Evolutionary conservation across 352 stramenopile species (phyloP).

Genomic region (Phytopythium mirpurense): DNA sequence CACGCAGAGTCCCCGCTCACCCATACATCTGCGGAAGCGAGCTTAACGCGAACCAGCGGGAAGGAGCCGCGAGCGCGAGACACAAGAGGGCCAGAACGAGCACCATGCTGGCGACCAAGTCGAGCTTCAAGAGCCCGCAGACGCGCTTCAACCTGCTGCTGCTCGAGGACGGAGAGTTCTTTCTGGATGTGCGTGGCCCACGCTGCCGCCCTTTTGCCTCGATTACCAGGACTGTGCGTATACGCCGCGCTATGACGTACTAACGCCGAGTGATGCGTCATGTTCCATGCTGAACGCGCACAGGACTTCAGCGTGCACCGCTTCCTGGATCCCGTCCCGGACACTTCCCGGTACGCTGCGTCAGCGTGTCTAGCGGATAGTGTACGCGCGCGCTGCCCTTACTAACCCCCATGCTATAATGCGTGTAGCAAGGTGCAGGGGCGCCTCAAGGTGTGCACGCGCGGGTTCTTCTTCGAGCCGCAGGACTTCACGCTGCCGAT

Average conservation of each 20-base stretch:
- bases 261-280: too few species aligned
- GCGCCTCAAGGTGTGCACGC: conserved; percentile 80
- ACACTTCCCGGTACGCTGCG: conserved; percentile 19
- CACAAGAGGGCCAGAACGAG: background rate
- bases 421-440: conserved; percentile 44
- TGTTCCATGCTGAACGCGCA: too few species aligned
- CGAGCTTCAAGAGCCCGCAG: conserved; percentile 32
- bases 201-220: too few species aligned
- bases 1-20: too few species aligned
- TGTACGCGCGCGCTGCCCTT: too few species aligned
- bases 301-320: conserved; percentile 66
- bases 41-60: background rate
- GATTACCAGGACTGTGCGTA: too few species aligned
- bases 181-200: conserved; percentile 59
- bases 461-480: conserved; percentile 86
- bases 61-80: too few species aligned
- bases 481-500: conserved; percentile 63
- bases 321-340: conserved; percentile 60
- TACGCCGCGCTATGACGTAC: background rate
- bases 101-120: conserved; percentile 35
- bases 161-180: conserved; percentile 90
- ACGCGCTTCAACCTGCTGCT: conserved; percentile 88
- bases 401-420: too few species aligned
- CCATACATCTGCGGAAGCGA: too few species aligned
- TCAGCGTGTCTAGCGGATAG: too few species aligned